Conservation (phyloP, 371 early-diverging fungal genomes). For the Mortierella sp. region DNA sequence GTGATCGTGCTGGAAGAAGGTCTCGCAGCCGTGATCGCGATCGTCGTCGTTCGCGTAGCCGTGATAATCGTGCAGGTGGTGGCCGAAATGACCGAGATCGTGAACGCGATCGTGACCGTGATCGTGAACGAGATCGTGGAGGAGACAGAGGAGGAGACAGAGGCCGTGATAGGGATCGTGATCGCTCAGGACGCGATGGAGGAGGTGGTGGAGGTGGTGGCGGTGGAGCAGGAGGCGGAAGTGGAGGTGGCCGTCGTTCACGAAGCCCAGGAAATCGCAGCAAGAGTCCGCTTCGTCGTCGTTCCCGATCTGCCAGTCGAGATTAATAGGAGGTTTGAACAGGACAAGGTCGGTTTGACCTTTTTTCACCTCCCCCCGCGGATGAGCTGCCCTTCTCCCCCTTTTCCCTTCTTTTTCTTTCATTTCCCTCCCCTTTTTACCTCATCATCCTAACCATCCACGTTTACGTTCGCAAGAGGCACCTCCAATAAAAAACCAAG, state of each 20-base stretch:
- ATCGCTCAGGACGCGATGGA: slow-evolving; percentile 2
- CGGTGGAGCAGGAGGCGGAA: neutral
- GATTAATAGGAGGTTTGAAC: too few relatives aligned
- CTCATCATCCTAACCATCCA: too few relatives aligned
- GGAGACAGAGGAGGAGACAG: neutral
- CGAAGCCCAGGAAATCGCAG: slow-evolving; percentile 11
- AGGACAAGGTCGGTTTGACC: too few relatives aligned
- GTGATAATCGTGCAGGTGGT: slow-evolving; percentile 3
- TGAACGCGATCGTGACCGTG: slow-evolving; percentile 11
- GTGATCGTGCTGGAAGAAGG: slow-evolving; percentile 4
- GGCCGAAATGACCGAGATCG: neutral
- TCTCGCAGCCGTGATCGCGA: slow-evolving; percentile 7
- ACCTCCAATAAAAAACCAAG: too few relatives aligned
- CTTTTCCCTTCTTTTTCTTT: too few relatives aligned
- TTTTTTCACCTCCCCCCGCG: too few relatives aligned
- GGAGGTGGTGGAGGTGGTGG: neutral
- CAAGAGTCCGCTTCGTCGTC: slow-evolving; percentile 24
- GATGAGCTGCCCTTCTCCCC: too few relatives aligned
- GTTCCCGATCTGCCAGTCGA: slow-evolving; percentile 25
- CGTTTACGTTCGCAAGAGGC: too few relatives aligned
- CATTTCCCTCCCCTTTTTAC: too few relatives aligned
- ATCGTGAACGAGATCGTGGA: slow-evolving; percentile 7
- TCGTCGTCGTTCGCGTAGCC: slow-evolving; percentile 11
- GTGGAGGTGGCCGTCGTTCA: slow-evolving; percentile 10
- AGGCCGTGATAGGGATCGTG: slow-evolving; percentile 6